A percentile compares a stretch with the other conserved stretches of the same genome.
These are phyloP conservation scores for Eragrostis curvula DNA, from an alignment of 176 grass and related monocot genomes.

Conservation along the genomic window DNA sequence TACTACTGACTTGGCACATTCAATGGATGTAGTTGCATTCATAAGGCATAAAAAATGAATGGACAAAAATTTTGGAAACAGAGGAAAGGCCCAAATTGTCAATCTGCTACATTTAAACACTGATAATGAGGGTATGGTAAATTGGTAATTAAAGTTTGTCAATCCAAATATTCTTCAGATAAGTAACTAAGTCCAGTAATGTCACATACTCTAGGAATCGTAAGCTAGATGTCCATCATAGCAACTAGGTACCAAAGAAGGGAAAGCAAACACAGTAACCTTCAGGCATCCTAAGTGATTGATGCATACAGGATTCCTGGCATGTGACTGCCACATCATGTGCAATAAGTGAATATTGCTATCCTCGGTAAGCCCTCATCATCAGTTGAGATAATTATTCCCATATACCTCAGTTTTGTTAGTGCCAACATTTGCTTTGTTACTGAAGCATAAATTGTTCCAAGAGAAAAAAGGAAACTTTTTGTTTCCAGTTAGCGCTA, in stretches of 20 bases:
- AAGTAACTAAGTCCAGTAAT: background rate
- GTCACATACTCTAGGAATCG: background rate
- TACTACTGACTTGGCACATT: background rate
- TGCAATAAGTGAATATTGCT: background rate
- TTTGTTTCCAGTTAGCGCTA: background rate
- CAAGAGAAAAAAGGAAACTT: background rate
- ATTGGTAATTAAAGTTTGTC: background rate
- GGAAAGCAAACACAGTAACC: background rate
- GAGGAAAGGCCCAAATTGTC: background rate
- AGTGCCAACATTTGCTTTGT: background rate
- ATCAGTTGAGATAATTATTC: background rate
- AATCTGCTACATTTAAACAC: slow-evolving; percentile 16
- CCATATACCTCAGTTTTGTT: background rate
- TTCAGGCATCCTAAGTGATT: background rate
- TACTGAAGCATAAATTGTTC: background rate
- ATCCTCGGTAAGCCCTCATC: background rate
- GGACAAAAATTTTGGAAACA: background rate
- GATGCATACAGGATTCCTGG: background rate
- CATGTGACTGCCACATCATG: background rate
- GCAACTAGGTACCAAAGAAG: background rate
- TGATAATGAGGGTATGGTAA: background rate
- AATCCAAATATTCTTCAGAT: background rate
- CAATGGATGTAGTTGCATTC: slow-evolving; percentile 10
- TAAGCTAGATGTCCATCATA: background rate
- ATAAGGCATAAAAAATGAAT: background rate